phyloP scores from a whole-genome alignment of 805 yeast genomes.

The Ogataea sp. region DNA sequence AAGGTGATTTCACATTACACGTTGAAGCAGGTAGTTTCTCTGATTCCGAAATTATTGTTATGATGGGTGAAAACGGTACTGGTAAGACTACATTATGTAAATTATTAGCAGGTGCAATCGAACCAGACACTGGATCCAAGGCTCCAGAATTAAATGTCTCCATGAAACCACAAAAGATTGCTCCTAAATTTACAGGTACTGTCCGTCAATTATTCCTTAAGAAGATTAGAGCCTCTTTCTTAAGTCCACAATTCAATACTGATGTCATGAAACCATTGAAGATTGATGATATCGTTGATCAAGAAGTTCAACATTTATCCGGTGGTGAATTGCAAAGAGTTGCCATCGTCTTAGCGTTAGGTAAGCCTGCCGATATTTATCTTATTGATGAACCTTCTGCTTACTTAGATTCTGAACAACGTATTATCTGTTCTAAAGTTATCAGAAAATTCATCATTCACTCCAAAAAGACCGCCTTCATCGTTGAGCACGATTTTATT shows the following conservation, averaged over 20 bases:
- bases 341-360: slow-evolving; percentile 91
- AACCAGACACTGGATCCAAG: slow-evolving; percentile 74
- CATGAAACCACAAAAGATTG: slow-evolving; percentile 99
- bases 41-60: slow-evolving; percentile 92
- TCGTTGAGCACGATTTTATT: slow-evolving; percentile 99
- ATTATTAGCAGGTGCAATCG: slow-evolving; percentile 85
- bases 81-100: slow-evolving; percentile 98
- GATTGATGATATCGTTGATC: slow-evolving; percentile 92
- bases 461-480: slow-evolving; percentile 96
- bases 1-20: slow-evolving; percentile 87
- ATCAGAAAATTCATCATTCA: slow-evolving; percentile 94
- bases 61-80: slow-evolving; percentile 99
- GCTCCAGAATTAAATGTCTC: slow-evolving; percentile 88
- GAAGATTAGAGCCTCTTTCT: slow-evolving; percentile 88
- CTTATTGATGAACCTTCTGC: slow-evolving; percentile 99
- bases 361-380: slow-evolving; percentile 92
- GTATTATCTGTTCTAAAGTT: slow-evolving; percentile 97
- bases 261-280: slow-evolving; percentile 94
- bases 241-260: slow-evolving; percentile 96
- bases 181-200: slow-evolving; percentile 98
- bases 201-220: slow-evolving; percentile 96
- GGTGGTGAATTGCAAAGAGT: slow-evolving; percentile 99
- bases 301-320: slow-evolving; percentile 93
- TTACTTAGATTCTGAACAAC: slow-evolving; percentile 97
- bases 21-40: slow-evolving; percentile 87